Conservation (phyloP, 2,329 filamentous ascomycete genomes). For the Chaetomium sp. region DNA sequence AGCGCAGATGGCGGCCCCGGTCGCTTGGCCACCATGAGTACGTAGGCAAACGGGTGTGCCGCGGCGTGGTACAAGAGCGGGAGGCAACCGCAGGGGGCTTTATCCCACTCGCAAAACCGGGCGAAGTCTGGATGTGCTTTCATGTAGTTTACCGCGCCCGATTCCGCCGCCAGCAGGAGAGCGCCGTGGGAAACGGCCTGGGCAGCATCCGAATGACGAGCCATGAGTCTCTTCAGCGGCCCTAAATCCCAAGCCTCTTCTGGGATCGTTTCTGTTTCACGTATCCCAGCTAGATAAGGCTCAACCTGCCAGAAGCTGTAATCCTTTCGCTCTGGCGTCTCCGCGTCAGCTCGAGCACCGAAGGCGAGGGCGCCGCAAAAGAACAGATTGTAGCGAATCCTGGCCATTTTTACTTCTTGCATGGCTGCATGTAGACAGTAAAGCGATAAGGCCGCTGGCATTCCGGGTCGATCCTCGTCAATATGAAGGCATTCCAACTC, state of each 20-base stretch:
- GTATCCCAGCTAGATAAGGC: background rate
- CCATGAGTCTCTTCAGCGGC: background rate
- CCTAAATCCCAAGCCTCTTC: too few species aligned
- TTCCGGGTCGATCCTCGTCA: background rate
- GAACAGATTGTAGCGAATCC: background rate
- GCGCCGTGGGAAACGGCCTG: background rate
- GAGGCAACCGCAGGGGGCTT: background rate
- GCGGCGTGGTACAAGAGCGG: background rate
- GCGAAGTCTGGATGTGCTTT: background rate
- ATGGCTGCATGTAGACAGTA: background rate
- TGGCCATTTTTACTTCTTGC: background rate
- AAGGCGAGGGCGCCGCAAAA: background rate
- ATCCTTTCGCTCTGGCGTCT: background rate
- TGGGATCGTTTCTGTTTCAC: background rate
- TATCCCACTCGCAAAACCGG: background rate
- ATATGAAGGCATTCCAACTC: slow-evolving; percentile 11
- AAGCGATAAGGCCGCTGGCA: background rate
- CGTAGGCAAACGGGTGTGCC: background rate
- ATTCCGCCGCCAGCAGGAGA: slow-evolving; percentile 2
- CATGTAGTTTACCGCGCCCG: slow-evolving; percentile 5
- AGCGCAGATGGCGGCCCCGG: background rate
- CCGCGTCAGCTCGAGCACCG: background rate
- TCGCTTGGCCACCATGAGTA: background rate
- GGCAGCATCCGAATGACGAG: background rate
- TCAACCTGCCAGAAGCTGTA: slow-evolving; percentile 1